These are phyloP conservation scores for Gastrodia elata DNA, from an alignment of 106 monocot genomes.

Conservation along the genomic window DNA sequence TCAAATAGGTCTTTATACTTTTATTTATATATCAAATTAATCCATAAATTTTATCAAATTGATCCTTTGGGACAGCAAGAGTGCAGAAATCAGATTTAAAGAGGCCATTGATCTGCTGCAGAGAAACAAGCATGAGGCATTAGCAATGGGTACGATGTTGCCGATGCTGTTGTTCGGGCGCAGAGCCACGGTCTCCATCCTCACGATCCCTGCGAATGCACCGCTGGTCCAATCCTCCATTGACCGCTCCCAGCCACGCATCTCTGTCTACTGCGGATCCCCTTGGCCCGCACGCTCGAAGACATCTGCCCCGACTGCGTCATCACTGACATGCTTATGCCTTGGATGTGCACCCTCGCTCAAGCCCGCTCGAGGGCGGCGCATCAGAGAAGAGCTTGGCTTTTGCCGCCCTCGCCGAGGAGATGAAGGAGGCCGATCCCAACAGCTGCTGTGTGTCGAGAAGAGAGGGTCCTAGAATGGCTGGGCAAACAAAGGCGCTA, in stretches of 20 bases:
- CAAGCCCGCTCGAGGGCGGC: background rate
- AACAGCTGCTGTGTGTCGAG: slow-evolving; percentile 5
- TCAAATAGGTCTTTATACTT: no score
- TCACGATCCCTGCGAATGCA: slow-evolving; percentile 38
- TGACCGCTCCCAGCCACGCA: background rate
- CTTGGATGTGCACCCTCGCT: no score
- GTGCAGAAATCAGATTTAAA: no score
- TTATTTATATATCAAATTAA: no score
- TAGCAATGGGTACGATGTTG: slow-evolving; percentile 44
- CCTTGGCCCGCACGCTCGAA: background rate
- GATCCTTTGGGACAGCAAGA: no score
- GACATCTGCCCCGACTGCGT: background rate
- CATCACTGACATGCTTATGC: background rate
- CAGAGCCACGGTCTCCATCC: slow-evolving; percentile 18
- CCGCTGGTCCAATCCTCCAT: slow-evolving; percentile 8
- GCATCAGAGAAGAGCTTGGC: background rate
- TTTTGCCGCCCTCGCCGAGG: background rate
- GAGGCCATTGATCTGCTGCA: no score
- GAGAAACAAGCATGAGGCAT: no score
- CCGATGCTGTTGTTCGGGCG: slow-evolving; percentile 25
- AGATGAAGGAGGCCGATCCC: background rate
- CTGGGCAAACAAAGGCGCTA: slow-evolving; percentile 2
- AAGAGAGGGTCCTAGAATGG: background rate
- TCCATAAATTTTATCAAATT: no score
- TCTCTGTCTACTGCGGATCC: background rate